phyloP scores from a whole-genome alignment of 345 rosid genomes.

The Pugionium dolabratum region DNA sequence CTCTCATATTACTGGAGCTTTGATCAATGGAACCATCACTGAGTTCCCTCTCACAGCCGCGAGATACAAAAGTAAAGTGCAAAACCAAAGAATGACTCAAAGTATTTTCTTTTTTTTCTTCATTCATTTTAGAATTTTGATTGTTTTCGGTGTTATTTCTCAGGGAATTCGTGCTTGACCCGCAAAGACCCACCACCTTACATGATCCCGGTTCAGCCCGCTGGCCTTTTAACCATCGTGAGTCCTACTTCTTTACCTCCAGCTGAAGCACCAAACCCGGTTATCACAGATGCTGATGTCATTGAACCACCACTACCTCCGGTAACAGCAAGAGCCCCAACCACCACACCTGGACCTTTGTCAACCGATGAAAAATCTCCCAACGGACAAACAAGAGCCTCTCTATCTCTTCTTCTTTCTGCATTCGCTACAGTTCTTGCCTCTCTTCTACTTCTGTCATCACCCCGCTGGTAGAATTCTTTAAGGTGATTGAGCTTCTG shows the following conservation, averaged over 20 bases:
- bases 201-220: slow-evolving; percentile 66
- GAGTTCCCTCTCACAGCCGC: slow-evolving; percentile 78
- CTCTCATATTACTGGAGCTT: slow-evolving; percentile 39
- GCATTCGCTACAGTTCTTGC: slow-evolving; percentile 39
- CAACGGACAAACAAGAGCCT: slow-evolving; percentile 52
- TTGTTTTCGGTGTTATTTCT: slow-evolving; percentile 29
- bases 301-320: slow-evolving; percentile 65
- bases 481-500: slow-evolving; percentile 22
- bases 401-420: slow-evolving; percentile 43
- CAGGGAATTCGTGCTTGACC: slow-evolving; percentile 64
- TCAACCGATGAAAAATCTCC: slow-evolving; percentile 38
- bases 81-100: not conserved
- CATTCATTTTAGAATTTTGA: not conserved
- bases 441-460: slow-evolving; percentile 47
- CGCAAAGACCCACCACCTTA: slow-evolving; percentile 43
- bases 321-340: slow-evolving; percentile 26
- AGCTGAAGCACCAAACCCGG: slow-evolving; percentile 67
- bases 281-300: slow-evolving; percentile 56
- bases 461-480: slow-evolving; percentile 15
- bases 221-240: slow-evolving; percentile 45
- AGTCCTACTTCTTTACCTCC: slow-evolving; percentile 51
- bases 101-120: not conserved
- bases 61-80: slow-evolving; percentile 75
- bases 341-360: slow-evolving; percentile 32
- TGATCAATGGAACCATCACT: slow-evolving; percentile 64